A percentile compares a stretch with the other conserved stretches of the same genome.
Evolutionary conservation across 768 basidiomycete genomes (phyloP).

Genomic region (Macrolepiota albuminosa): DNA sequence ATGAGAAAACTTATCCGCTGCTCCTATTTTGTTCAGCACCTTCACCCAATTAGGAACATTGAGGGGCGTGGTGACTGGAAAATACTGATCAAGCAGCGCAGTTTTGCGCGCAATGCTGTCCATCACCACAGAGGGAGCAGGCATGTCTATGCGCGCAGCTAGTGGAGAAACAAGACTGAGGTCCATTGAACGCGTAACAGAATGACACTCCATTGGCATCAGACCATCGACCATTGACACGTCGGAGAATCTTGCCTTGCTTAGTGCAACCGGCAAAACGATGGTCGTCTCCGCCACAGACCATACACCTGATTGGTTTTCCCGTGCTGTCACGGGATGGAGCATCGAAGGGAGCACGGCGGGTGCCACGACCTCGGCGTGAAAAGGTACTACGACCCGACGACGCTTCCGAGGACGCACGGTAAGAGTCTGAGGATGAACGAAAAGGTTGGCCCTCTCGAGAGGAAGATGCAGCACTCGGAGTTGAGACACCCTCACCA

Average conservation of each 20-base stretch:
- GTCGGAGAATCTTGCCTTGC: background rate
- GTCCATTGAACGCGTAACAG: background rate
- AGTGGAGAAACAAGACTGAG: background rate
- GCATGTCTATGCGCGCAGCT: background rate
- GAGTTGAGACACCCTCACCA: fast-evolving
- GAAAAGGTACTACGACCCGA: too few relatives aligned
- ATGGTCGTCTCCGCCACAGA: background rate
- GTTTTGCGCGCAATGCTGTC: background rate
- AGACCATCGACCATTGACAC: background rate
- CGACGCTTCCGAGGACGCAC: too few relatives aligned
- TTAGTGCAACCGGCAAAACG: background rate
- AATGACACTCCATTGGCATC: background rate
- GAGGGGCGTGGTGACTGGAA: background rate
- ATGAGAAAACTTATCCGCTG: background rate
- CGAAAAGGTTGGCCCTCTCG: too few relatives aligned
- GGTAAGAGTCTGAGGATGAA: too few relatives aligned
- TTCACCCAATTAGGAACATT: background rate
- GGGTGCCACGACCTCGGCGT: too few relatives aligned
- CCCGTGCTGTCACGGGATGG: too few relatives aligned
- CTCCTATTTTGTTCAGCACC: background rate
- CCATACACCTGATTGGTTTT: too few relatives aligned
- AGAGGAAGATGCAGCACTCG: too few relatives aligned
- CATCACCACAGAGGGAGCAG: background rate
- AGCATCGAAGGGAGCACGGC: fast-evolving
- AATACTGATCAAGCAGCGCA: background rate